Evolutionary conservation across 257 asterid species (phyloP).

Genomic region (Asclepias syriaca): DNA sequence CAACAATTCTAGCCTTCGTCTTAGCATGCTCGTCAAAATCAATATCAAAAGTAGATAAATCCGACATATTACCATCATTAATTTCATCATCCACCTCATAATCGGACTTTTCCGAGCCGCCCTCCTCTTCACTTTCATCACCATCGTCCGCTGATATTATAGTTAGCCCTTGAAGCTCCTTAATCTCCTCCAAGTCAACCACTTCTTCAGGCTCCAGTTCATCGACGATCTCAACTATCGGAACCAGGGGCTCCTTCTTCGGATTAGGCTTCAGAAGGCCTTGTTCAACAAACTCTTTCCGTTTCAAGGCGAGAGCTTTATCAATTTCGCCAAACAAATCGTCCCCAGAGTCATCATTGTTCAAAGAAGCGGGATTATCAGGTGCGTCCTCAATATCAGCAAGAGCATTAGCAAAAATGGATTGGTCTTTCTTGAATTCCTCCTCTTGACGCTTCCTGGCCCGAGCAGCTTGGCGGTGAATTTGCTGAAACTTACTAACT

Average conservation of each 20-base stretch:
- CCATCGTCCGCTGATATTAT: conserved; percentile 28
- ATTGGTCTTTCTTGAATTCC: conserved; percentile 54
- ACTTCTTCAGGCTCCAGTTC: conserved; percentile 89
- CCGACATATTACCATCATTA: conserved; percentile 27
- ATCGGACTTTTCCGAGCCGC: conserved; percentile 34
- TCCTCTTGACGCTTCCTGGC: conserved; percentile 71
- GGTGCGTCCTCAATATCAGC: conserved; percentile 62
- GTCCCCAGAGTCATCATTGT: conserved; percentile 48
- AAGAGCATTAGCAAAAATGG: conserved; percentile 62
- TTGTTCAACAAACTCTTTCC: conserved; percentile 74
- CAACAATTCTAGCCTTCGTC: conserved; percentile 57
- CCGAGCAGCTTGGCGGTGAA: conserved; percentile 71
- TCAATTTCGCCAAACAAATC: conserved; percentile 93
- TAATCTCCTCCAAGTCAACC: conserved; percentile 83
- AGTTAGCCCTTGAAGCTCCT: conserved; percentile 59
- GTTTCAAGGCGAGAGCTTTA: conserved; percentile 79
- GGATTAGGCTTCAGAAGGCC: conserved; percentile 64
- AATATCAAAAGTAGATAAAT: conserved; percentile 52
- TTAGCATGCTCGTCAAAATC: conserved; percentile 77
- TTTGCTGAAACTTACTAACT: conserved; percentile 77
- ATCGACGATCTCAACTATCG: conserved; percentile 35
- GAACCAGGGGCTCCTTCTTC: conserved; percentile 20
- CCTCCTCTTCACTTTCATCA: conserved; percentile 45
- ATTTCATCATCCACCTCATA: conserved; percentile 49
- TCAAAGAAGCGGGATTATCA: conserved; percentile 17